A percentile compares a stretch with the other conserved stretches of the same genome.
phyloP scores from a whole-genome alignment of 164 flowering plant genomes.

The Dillenia turbinata region DNA sequence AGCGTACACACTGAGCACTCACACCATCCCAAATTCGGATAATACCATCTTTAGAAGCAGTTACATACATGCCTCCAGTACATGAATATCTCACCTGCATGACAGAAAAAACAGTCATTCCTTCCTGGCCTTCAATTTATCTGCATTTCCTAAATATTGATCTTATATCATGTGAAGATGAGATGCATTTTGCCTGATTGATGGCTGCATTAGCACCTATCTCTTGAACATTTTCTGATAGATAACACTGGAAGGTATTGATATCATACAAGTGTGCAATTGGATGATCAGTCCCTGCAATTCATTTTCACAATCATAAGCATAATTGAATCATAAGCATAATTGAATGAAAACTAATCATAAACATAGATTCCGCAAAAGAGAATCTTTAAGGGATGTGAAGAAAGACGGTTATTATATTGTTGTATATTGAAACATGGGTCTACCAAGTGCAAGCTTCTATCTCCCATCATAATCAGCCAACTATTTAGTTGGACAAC shows the following conservation, averaged over 20 bases:
- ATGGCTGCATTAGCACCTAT: slow-evolving; percentile 59
- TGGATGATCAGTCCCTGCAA: slow-evolving; percentile 83
- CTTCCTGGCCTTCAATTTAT: slow-evolving; percentile 1
- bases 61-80: slow-evolving; percentile 79
- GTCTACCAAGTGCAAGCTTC: no score
- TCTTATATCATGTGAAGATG: background rate
- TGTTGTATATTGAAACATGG: no score
- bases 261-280: slow-evolving; percentile 82
- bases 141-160: slow-evolving; percentile 4
- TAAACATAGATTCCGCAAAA: background rate
- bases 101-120: slow-evolving; percentile 5
- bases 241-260: slow-evolving; percentile 80
- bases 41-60: slow-evolving; percentile 89
- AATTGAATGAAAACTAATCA: slow-evolving; percentile 7
- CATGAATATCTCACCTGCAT: slow-evolving; percentile 77
- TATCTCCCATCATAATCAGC: no score
- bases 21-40: slow-evolving; percentile 85
- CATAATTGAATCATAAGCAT: slow-evolving; percentile 12
- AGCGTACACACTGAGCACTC: slow-evolving; percentile 66
- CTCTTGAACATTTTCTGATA: slow-evolving; percentile 62
- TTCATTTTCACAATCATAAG: slow-evolving; percentile 5
- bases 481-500: no score
- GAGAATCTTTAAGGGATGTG: no score
- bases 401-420: no score
- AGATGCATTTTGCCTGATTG: slow-evolving; percentile 50